phyloP scores from a whole-genome alignment of 179 eudicot genomes.

The Beta corolliflora region DNA sequence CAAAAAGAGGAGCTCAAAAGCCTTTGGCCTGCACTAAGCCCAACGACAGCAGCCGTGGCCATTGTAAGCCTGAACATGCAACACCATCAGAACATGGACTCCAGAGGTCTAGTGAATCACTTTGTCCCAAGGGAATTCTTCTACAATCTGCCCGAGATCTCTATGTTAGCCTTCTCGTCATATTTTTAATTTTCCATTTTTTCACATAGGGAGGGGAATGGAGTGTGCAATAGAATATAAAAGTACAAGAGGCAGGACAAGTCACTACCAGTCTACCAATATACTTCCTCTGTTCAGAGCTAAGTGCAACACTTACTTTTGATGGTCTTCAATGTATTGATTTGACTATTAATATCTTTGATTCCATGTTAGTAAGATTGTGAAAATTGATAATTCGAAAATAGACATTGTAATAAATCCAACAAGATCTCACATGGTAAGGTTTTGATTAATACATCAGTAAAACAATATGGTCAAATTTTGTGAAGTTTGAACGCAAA shows the following conservation, averaged over 20 bases:
- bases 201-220: neutral
- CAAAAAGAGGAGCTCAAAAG: conserved; percentile 62
- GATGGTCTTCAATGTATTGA: too few relatives aligned
- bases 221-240: neutral
- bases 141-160: conserved; percentile 33
- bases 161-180: conserved; percentile 25
- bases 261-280: neutral
- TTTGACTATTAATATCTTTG: too few relatives aligned
- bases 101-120: conserved; percentile 28
- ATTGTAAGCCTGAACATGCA: conserved; percentile 57
- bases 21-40: conserved; percentile 79
- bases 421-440: too few relatives aligned
- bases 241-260: neutral
- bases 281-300: too few relatives aligned
- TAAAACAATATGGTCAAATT: too few relatives aligned
- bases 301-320: too few relatives aligned
- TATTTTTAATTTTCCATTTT: neutral
- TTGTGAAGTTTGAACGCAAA: too few relatives aligned
- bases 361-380: too few relatives aligned
- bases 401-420: too few relatives aligned
- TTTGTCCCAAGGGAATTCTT: conserved; percentile 22
- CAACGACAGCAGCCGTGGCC: conserved; percentile 81
- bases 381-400: too few relatives aligned
- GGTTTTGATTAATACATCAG: too few relatives aligned
- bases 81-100: conserved; percentile 46